phyloP scores from a whole-genome alignment of 768 basidiomycete genomes.

The Termitomyces titanicus region DNA sequence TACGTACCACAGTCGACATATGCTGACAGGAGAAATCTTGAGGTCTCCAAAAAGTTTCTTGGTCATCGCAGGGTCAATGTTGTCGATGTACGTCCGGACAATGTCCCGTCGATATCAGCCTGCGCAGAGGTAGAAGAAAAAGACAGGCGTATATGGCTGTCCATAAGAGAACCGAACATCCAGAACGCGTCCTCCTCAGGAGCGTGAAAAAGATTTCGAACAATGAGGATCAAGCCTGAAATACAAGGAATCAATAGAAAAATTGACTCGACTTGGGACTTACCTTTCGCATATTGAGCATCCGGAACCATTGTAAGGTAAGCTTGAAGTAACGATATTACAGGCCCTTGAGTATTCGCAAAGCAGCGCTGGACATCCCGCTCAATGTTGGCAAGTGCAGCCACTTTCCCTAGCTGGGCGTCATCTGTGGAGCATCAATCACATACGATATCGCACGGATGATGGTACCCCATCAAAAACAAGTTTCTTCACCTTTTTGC shows the following conservation, averaged over 20 bases:
- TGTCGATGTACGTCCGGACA: constrained; percentile 71
- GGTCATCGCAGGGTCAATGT: constrained; percentile 51
- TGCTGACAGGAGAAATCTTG: constrained; percentile 49
- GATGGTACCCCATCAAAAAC: too few species aligned
- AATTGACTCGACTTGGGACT: constrained; percentile 17
- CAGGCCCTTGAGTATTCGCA: too few species aligned
- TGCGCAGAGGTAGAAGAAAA: too few species aligned
- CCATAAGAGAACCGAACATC: constrained; percentile 90
- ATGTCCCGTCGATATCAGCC: constrained; percentile 73
- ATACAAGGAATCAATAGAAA: background rate
- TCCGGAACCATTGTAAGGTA: constrained; percentile 87
- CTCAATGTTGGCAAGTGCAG: constrained; percentile 47
- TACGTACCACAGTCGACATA: constrained; percentile 65
- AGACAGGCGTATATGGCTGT: constrained; percentile 72
- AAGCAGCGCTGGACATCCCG: too few species aligned
- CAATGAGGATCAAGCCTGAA: constrained; percentile 64
- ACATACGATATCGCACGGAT: constrained; percentile 83
- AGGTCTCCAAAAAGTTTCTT: too few species aligned
- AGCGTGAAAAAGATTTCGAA: constrained; percentile 67
- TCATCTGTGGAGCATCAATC: constrained; percentile 69
- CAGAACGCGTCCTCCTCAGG: too few species aligned
- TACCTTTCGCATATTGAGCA: constrained; percentile 64
- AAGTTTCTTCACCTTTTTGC: too few species aligned
- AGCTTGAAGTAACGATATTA: constrained; percentile 61
- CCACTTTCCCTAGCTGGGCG: constrained; percentile 53